These are phyloP conservation scores for Piper betle DNA, from an alignment of 164 flowering plant genomes.

Conservation along the genomic window DNA sequence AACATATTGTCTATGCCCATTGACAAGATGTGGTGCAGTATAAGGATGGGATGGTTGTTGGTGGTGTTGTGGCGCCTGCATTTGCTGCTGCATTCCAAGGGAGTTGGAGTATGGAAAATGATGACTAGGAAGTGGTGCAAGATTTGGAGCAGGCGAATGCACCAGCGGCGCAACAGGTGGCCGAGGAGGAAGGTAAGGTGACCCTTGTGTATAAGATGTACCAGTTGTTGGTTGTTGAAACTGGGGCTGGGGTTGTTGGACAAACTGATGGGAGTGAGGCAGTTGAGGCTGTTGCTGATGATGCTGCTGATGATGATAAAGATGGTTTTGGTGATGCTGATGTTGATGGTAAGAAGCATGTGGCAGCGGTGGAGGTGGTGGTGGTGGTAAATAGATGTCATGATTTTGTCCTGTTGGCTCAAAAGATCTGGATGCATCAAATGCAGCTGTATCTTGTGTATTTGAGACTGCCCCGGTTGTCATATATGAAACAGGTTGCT, in stretches of 20 bases:
- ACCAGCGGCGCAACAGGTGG: neutral
- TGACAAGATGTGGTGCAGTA: conserved; percentile 38
- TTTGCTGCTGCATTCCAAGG: conserved; percentile 12
- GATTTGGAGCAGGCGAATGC: neutral
- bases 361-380: conserved; percentile 7
- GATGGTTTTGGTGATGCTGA: conserved; percentile 34
- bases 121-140: conserved; percentile 1
- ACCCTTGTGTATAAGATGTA: neutral
- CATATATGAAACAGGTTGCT: conserved; percentile 33
- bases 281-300: conserved; percentile 34
- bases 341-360: conserved; percentile 42
- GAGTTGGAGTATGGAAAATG: conserved; percentile 4
- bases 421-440: conserved; percentile 41
- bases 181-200: neutral
- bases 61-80: conserved; percentile 17
- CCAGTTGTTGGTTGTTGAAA: conserved; percentile 9
- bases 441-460: conserved; percentile 34
- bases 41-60: conserved; percentile 45
- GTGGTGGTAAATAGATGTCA: conserved; percentile 29
- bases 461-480: conserved; percentile 19
- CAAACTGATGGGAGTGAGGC: conserved; percentile 31
- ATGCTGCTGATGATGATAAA: conserved; percentile 41
- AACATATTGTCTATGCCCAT: conserved; percentile 36
- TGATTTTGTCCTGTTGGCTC: conserved; percentile 31
- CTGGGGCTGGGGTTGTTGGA: conserved; percentile 24